These are phyloP conservation scores for Podospora bellae-mahoneyi DNA, from an alignment of 495 filamentous ascomycete species.

Conservation along the genomic window DNA sequence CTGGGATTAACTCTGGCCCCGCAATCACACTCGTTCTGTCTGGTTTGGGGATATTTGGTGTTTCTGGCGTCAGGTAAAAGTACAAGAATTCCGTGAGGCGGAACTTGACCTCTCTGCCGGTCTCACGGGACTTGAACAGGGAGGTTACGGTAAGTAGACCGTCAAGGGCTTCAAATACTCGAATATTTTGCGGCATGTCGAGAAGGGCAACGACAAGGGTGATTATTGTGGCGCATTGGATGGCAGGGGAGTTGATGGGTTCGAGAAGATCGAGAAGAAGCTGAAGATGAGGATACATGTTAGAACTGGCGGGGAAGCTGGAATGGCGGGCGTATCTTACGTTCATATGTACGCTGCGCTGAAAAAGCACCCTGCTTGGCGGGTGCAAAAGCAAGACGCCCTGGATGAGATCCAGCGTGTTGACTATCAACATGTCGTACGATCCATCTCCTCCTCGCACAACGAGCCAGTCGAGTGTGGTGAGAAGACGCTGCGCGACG, in stretches of 20 bases:
- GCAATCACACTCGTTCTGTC: conserved; percentile 25
- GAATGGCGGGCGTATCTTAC: conserved; percentile 37
- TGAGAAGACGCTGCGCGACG: conserved; percentile 79
- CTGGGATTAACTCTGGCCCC: conserved; percentile 52
- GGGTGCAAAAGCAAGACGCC: conserved; percentile 88
- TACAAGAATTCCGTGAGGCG: conserved; percentile 94
- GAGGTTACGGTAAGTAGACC: conserved; percentile 90
- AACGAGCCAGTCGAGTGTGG: conserved; percentile 82
- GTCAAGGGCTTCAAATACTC: conserved; percentile 89
- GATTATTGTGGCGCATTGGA: conserved; percentile 84
- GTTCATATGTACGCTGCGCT: conserved; percentile 92
- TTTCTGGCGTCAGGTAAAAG: conserved; percentile 96
- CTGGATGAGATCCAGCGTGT: conserved; percentile 85
- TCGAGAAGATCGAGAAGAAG: conserved; percentile 93
- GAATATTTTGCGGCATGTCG: conserved; percentile 76
- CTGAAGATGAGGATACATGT: conserved; percentile 30
- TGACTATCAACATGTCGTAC: conserved; percentile 85
- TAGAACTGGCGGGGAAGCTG: conserved; percentile 1
- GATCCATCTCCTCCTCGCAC: conserved; percentile 74
- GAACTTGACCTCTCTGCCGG: conserved; percentile 82
- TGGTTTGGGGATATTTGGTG: conserved; percentile 52
- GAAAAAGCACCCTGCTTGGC: conserved; percentile 83
- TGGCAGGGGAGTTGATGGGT: conserved; percentile 82
- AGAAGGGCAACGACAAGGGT: conserved; percentile 86
- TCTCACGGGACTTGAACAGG: conserved; percentile 81